Conservation (phyloP, 2,329 filamentous ascomycete species). For the Didymellaceae sp. region DNA sequence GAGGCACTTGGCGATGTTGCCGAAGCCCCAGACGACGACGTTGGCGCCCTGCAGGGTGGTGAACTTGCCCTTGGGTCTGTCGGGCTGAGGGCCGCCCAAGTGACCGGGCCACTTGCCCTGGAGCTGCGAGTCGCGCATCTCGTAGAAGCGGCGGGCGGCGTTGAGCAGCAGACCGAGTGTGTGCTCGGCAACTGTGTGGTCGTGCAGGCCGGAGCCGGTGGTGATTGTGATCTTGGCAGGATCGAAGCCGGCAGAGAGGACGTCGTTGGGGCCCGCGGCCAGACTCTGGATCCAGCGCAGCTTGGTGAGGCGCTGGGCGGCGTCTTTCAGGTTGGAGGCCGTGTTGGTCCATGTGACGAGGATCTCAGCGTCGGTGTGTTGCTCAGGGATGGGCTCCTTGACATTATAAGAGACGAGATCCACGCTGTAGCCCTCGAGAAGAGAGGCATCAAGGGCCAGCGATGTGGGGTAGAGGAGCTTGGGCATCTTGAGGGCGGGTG, state of each 20-base stretch:
- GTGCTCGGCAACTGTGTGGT: constrained; percentile 70
- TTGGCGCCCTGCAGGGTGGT: constrained; percentile 65
- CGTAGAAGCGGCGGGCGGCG: constrained; percentile 64
- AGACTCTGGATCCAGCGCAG: constrained; percentile 71
- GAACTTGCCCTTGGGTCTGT: constrained; percentile 63
- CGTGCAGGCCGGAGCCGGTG: constrained; percentile 69
- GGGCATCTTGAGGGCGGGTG: constrained; percentile 5
- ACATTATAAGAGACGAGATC: constrained; percentile 67
- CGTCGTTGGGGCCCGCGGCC: constrained; percentile 70
- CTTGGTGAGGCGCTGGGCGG: constrained; percentile 61
- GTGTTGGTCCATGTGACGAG: constrained; percentile 69
- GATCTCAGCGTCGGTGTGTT: constrained; percentile 65
- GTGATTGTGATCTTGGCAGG: constrained; percentile 58
- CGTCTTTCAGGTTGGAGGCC: constrained; percentile 64
- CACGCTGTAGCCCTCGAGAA: constrained; percentile 65
- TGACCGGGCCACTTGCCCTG: constrained; percentile 65
- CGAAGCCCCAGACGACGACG: constrained; percentile 69
- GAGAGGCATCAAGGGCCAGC: constrained; percentile 61
- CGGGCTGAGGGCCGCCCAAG: constrained; percentile 66
- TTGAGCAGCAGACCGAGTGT: constrained; percentile 64
- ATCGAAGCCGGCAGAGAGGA: constrained; percentile 67
- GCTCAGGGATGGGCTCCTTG: constrained; percentile 61
- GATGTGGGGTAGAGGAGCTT: constrained; percentile 73
- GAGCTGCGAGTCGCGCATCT: constrained; percentile 68
- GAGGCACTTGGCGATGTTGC: constrained; percentile 69